Evolutionary conservation across 768 basidiomycete species (phyloP).

Genomic region (Neoboletus subvelutipes): DNA sequence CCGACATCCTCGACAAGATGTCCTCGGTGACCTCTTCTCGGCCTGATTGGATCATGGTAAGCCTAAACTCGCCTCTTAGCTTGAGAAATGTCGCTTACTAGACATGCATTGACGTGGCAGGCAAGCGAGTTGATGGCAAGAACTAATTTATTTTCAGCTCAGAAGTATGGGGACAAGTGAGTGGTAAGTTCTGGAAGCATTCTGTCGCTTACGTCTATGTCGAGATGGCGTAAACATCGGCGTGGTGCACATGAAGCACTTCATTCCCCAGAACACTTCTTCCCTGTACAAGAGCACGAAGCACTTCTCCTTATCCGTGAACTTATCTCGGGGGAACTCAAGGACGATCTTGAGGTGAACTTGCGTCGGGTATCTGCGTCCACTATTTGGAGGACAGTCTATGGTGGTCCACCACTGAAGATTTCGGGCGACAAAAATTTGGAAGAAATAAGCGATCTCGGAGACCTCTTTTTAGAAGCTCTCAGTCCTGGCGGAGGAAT

Average conservation of each 20-base stretch:
- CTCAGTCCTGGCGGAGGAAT: conserved; percentile 8
- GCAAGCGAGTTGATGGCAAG: conserved; percentile 9
- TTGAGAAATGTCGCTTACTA: not conserved
- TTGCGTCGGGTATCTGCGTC: conserved; percentile 8
- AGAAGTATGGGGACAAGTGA: conserved; percentile 11
- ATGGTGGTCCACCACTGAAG: conserved; percentile 7
- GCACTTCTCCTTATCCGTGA: conserved; percentile 7
- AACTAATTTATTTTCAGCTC: conserved; percentile 2
- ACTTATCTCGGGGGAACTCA: conserved; percentile 1
- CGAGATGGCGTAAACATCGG: conserved; percentile 6
- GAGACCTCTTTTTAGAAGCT: not conserved
- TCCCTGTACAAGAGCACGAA: conserved; percentile 8
- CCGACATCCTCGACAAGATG: conserved; percentile 9
- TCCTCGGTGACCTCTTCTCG: conserved; percentile 7
- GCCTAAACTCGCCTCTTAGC: not conserved
- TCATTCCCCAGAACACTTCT: not conserved
- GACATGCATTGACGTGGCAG: not conserved
- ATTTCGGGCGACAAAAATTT: conserved; percentile 4
- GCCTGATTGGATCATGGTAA: conserved; percentile 12
- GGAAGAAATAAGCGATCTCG: conserved; percentile 3
- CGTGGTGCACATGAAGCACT: conserved; percentile 7
- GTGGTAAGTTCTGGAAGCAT: not conserved
- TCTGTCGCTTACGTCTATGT: not conserved
- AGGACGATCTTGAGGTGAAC: conserved; percentile 4
- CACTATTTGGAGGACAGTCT: conserved; percentile 4